These are phyloP conservation scores for Phalaenopsis equestris DNA, from an alignment of 106 monocot species.

Conservation along the genomic window DNA sequence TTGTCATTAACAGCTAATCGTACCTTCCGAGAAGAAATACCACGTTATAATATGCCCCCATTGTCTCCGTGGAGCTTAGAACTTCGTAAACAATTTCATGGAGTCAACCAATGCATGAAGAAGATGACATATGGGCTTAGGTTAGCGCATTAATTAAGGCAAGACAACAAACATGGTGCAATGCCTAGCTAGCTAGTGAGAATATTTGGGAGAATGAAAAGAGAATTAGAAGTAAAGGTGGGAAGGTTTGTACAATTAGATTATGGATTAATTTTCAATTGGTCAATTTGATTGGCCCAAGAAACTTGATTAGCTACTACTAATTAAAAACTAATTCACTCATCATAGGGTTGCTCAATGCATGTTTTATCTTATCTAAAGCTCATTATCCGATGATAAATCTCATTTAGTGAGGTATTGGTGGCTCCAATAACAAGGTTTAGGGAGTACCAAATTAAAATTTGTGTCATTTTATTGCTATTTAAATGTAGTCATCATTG, in stretches of 20 bases:
- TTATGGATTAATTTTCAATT: background rate
- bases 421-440: too few relatives aligned
- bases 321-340: background rate
- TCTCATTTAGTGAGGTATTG: background rate
- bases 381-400: background rate
- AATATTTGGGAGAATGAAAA: slow-evolving; percentile 9
- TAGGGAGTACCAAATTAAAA: too few relatives aligned
- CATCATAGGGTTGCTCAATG: background rate
- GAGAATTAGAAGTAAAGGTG: background rate
- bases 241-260: slow-evolving; percentile 3
- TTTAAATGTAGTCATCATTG: too few relatives aligned
- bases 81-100: background rate
- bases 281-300: background rate
- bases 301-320: background rate
- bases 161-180: background rate
- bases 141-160: too few relatives aligned
- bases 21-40: slow-evolving; percentile 1
- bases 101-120: slow-evolving; percentile 3
- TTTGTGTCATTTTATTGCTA: too few relatives aligned
- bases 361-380: background rate
- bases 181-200: background rate
- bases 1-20: background rate
- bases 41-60: slow-evolving; percentile 2
- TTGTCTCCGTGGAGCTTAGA: background rate
- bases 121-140: too few relatives aligned